phyloP scores from a whole-genome alignment of 805 yeast genomes.

The Ogataea philodendri region DNA sequence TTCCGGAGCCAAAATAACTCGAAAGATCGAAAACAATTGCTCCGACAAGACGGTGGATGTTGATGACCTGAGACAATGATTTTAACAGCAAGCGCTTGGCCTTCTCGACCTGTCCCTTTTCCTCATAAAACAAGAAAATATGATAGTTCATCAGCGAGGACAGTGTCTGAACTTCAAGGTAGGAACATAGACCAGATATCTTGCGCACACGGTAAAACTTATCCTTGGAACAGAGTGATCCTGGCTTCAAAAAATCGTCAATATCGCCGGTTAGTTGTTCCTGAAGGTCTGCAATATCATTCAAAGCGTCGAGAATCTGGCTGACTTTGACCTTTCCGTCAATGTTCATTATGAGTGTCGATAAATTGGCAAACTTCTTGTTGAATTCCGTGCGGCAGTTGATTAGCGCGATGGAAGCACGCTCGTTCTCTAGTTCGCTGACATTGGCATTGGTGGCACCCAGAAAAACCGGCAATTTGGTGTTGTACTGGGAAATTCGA shows the following conservation, averaged over 20 bases:
- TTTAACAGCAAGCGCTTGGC: slow-evolving; percentile 38
- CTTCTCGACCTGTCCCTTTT: slow-evolving; percentile 26
- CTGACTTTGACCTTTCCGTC: slow-evolving; percentile 34
- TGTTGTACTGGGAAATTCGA: slow-evolving; percentile 41
- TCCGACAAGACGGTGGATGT: slow-evolving; percentile 34
- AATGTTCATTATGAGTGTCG: slow-evolving; percentile 34
- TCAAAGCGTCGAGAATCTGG: slow-evolving; percentile 33
- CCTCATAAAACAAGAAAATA: slow-evolving; percentile 42
- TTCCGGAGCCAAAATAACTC: slow-evolving; percentile 41
- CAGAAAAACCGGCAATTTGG: slow-evolving; percentile 40
- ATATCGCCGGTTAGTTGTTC: slow-evolving; percentile 7
- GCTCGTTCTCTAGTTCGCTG: slow-evolving; percentile 38
- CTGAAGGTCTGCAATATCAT: slow-evolving; percentile 36
- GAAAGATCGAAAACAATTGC: slow-evolving; percentile 34
- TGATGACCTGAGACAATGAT: slow-evolving; percentile 28
- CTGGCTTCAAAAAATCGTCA: slow-evolving; percentile 16
- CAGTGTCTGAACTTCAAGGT: slow-evolving; percentile 19
- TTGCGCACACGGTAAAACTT: slow-evolving; percentile 22
- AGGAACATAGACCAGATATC: slow-evolving; percentile 18
- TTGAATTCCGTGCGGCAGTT: slow-evolving; percentile 33
- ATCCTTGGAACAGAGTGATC: slow-evolving; percentile 10
- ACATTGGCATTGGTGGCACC: slow-evolving; percentile 34
- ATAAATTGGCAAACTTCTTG: slow-evolving; percentile 32
- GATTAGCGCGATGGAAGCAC: slow-evolving; percentile 34
- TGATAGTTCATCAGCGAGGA: slow-evolving; percentile 35